Evolutionary conservation across 2,329 filamentous ascomycete genomes (phyloP).

Genomic region (Colletotrichum sublineola): DNA sequence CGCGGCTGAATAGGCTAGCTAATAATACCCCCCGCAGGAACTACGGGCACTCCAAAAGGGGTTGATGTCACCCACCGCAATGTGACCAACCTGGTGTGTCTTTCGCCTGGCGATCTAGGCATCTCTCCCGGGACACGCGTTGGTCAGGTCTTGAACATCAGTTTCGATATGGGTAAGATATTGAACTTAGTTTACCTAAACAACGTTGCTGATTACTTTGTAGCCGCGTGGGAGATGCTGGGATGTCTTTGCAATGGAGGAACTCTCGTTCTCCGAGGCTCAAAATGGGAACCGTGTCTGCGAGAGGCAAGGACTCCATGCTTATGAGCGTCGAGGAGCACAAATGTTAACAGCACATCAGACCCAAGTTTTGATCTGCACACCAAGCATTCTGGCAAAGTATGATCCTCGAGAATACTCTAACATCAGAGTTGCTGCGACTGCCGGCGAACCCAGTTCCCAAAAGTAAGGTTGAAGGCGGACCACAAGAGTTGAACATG

Average conservation of each 20-base stretch:
- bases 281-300: conserved; percentile 37
- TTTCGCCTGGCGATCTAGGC: conserved; percentile 54
- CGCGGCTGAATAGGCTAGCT: neutral
- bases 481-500: neutral
- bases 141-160: conserved; percentile 68
- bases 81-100: conserved; percentile 35
- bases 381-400: conserved; percentile 41
- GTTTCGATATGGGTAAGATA: conserved; percentile 71
- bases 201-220: neutral
- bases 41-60: conserved; percentile 70
- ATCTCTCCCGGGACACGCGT: conserved; percentile 65
- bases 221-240: conserved; percentile 72
- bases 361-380: conserved; percentile 39
- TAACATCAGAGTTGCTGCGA: conserved; percentile 39
- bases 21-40: conserved; percentile 45
- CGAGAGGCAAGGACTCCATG: conserved; percentile 20
- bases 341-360: neutral
- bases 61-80: conserved; percentile 66
- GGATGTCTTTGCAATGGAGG: conserved; percentile 47
- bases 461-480: conserved; percentile 9
- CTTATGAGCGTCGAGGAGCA: neutral
- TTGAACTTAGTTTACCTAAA: conserved; percentile 1
- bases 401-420: conserved; percentile 40
- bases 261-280: conserved; percentile 41
- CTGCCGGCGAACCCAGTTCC: conserved; percentile 42